These are phyloP conservation scores for Colletotrichum truncatum DNA, from an alignment of 2,329 filamentous ascomycete species.

Conservation along the genomic window DNA sequence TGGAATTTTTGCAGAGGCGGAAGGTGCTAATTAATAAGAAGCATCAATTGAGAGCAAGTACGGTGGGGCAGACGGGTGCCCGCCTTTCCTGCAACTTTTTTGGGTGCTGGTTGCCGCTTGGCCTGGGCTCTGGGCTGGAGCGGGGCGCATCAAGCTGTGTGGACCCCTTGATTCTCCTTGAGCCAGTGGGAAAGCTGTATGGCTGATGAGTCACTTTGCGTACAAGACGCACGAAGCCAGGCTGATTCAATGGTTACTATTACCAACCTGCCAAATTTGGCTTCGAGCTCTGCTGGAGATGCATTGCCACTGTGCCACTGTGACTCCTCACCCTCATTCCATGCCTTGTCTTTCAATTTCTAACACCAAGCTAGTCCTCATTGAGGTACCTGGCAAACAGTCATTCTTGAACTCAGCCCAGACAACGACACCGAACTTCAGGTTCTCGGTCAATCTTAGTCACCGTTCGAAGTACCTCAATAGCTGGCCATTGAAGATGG, in stretches of 20 bases:
- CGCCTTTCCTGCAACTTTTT: conserved; percentile 3
- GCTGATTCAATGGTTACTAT: not conserved
- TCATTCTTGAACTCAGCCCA: not conserved
- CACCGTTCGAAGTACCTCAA: too few relatives aligned
- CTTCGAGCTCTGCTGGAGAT: not conserved
- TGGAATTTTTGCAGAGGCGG: conserved; percentile 31
- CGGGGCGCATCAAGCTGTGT: conserved; percentile 24
- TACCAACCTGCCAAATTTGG: conserved; percentile 4
- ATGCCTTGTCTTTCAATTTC: not conserved
- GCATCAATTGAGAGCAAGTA: conserved; percentile 16
- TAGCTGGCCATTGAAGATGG: too few relatives aligned
- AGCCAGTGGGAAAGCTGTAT: conserved; percentile 4
- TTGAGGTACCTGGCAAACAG: not conserved
- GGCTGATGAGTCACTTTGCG: conserved; percentile 25
- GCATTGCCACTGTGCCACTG: conserved; percentile 19
- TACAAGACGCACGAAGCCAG: not conserved
- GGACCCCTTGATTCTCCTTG: conserved; percentile 14
- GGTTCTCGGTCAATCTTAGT: not conserved
- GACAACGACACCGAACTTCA: not conserved
- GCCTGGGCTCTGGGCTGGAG: conserved; percentile 1
- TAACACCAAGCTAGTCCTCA: not conserved
- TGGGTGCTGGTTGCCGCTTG: not conserved
- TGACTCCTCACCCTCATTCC: conserved; percentile 10
- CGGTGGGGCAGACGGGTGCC: conserved; percentile 17
- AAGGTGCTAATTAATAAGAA: conserved; percentile 30